These are phyloP conservation scores for Citrullus colocynthis DNA, from an alignment of 306 rosid genomes.

Conservation along the genomic window DNA sequence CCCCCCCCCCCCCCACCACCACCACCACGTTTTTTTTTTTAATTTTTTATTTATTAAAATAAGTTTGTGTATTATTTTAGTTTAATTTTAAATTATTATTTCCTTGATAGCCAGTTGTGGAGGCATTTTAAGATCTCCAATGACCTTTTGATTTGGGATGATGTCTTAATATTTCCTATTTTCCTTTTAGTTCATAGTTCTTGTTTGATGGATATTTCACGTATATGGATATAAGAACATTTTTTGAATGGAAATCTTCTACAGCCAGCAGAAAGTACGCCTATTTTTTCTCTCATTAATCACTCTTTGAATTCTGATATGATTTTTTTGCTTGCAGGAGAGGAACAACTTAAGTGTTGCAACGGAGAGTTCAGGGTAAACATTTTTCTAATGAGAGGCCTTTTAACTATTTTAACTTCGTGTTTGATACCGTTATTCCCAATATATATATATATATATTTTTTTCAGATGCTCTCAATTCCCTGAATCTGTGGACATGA, in stretches of 20 bases:
- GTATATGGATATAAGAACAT: neutral
- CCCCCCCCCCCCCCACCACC: neutral
- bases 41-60: neutral
- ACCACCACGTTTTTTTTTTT: no score
- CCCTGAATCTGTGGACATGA: constrained; percentile 27
- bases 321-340: constrained; percentile 31
- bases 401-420: constrained; percentile 6
- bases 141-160: neutral
- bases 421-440: constrained; percentile 6
- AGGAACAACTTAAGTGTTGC: constrained; percentile 27
- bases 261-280: neutral
- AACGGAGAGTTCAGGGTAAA: constrained; percentile 49
- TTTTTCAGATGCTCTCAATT: constrained; percentile 48
- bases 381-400: constrained; percentile 9
- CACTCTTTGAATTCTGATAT: neutral
- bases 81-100: neutral
- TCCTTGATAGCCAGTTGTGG: neutral
- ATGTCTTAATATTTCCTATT: neutral
- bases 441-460: neutral
- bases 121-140: neutral
- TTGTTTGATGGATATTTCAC: neutral
- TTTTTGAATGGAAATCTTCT: neutral
- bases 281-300: neutral
- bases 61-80: neutral
- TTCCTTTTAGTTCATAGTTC: neutral